Evolutionary conservation across 768 basidiomycete species (phyloP).

Genomic region (Austroboletus eburneus): DNA sequence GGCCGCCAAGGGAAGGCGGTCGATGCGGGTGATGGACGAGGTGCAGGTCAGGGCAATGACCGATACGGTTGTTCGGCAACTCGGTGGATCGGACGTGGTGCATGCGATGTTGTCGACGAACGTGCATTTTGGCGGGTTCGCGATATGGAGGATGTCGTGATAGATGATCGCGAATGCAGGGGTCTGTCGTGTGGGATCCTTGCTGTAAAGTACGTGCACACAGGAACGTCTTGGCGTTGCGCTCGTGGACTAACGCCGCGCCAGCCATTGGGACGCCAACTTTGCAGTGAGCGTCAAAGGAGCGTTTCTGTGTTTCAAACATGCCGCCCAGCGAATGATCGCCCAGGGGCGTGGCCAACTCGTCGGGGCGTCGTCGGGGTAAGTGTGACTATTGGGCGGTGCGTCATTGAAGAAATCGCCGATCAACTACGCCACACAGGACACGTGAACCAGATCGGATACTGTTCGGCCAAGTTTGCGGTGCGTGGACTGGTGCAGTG

Average conservation of each 20-base stretch:
- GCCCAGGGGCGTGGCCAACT: slow-evolving; percentile 12
- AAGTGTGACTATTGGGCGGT: no score
- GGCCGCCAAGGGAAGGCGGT: neutral
- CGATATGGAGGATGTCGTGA: neutral
- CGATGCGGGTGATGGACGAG: slow-evolving; percentile 1
- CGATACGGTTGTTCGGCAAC: neutral
- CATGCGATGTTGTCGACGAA: no score
- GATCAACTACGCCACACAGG: neutral
- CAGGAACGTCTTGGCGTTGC: neutral
- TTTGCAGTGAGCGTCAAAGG: slow-evolving; percentile 17
- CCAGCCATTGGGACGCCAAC: slow-evolving; percentile 31
- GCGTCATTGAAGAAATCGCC: neutral
- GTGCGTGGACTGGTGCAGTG: slow-evolving; percentile 7
- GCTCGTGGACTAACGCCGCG: neutral
- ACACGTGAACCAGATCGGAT: slow-evolving; percentile 6
- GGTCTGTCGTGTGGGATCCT: slow-evolving; percentile 1
- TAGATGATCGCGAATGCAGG: slow-evolving; percentile 16
- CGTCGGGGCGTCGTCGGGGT: neutral
- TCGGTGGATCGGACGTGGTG: slow-evolving; percentile 13
- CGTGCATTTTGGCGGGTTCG: no score
- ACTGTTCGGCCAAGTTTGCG: slow-evolving; percentile 14
- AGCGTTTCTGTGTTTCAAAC: slow-evolving; percentile 23
- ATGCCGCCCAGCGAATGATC: slow-evolving; percentile 19
- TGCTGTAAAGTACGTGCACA: slow-evolving; percentile 5
- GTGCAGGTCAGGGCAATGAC: slow-evolving; percentile 12